Conservation (phyloP, 1,284 basidiomycete species). For the Porogramme epimiltina region DNA sequence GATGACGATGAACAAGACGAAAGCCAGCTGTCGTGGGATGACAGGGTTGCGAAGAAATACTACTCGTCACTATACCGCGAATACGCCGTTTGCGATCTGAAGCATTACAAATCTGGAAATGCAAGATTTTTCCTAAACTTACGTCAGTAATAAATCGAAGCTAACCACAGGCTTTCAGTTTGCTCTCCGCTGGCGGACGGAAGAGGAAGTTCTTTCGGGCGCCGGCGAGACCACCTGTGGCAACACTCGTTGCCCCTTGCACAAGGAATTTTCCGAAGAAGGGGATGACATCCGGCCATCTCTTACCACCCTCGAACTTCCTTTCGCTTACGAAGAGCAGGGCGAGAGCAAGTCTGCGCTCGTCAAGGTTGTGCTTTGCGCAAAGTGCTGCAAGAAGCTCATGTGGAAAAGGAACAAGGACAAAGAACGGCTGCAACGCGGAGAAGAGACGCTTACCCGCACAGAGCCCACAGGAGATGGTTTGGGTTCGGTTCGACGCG, state of each 20-base stretch:
- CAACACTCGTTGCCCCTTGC: constrained; percentile 80
- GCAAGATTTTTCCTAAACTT: constrained; percentile 43
- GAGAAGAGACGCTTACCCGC: not conserved
- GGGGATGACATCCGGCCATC: constrained; percentile 32
- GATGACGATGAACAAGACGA: constrained; percentile 47
- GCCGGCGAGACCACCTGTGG: constrained; percentile 86
- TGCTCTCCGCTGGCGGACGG: constrained; percentile 89
- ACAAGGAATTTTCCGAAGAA: constrained; percentile 41
- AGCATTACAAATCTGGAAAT: constrained; percentile 92
- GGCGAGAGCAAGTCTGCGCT: constrained; percentile 77
- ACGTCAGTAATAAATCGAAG: too few species aligned
- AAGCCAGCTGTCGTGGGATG: constrained; percentile 66
- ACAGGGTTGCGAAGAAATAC: constrained; percentile 84
- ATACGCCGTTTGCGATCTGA: constrained; percentile 89
- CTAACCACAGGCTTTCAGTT: constrained; percentile 48
- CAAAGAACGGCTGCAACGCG: constrained; percentile 39
- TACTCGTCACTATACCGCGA: constrained; percentile 87
- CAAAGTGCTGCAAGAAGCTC: constrained; percentile 77
- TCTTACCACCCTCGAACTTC: constrained; percentile 78
- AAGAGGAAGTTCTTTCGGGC: constrained; percentile 83
- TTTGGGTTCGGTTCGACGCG: not conserved
- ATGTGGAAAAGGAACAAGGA: constrained; percentile 82
- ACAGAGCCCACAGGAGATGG: not conserved
- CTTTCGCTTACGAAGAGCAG: constrained; percentile 84
- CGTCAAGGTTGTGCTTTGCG: constrained; percentile 88